Conservation (phyloP, 2,329 filamentous ascomycete genomes). For the Penicillium digitatum region DNA sequence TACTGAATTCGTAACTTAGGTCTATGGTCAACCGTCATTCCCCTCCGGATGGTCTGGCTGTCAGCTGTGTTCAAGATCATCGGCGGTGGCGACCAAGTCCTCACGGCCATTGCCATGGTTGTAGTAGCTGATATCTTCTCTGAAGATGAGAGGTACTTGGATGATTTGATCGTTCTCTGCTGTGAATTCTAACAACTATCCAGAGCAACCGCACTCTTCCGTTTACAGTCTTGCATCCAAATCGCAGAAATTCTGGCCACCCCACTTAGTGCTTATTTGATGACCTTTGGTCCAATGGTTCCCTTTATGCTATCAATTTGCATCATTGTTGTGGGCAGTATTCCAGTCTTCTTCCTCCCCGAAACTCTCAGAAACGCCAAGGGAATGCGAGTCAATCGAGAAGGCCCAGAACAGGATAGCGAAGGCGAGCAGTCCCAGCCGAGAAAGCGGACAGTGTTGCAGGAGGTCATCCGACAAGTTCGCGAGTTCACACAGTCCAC, state of each 20-base stretch:
- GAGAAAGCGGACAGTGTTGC: slow-evolving; percentile 6
- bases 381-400: slow-evolving; percentile 1
- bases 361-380: slow-evolving; percentile 23
- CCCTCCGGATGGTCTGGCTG: slow-evolving; percentile 29
- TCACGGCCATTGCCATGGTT: slow-evolving; percentile 19
- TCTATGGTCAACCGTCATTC: slow-evolving; percentile 19
- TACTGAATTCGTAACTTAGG: slow-evolving; percentile 8
- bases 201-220: slow-evolving; percentile 26
- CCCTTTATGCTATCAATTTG: slow-evolving; percentile 20
- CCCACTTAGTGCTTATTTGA: slow-evolving; percentile 29
- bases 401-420: neutral
- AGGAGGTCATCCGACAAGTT: slow-evolving; percentile 11
- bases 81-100: slow-evolving; percentile 26
- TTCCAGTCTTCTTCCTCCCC: slow-evolving; percentile 17
- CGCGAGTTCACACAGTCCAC: slow-evolving; percentile 23
- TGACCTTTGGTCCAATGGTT: slow-evolving; percentile 23
- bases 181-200: neutral
- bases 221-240: slow-evolving; percentile 18
- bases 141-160: slow-evolving; percentile 27
- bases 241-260: slow-evolving; percentile 27
- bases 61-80: slow-evolving; percentile 22
- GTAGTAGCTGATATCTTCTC: slow-evolving; percentile 29
- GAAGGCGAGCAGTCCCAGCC: neutral
- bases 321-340: slow-evolving; percentile 9
- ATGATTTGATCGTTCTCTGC: neutral